Evolutionary conservation across 306 rosid genomes (phyloP).

Genomic region (Dalbergia cochinchinensis): DNA sequence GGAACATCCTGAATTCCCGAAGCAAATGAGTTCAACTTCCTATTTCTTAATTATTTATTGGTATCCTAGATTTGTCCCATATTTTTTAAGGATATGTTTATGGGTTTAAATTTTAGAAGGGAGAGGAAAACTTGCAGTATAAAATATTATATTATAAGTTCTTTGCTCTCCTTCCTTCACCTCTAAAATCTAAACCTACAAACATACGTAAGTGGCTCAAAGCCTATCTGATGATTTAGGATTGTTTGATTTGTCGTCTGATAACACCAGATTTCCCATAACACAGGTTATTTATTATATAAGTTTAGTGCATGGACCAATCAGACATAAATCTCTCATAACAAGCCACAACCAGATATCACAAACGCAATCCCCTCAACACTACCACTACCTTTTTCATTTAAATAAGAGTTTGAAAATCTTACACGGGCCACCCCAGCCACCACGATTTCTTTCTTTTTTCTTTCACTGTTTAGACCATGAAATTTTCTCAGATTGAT

Average conservation of each 20-base stretch:
- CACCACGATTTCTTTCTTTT: neutral
- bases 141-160: no score
- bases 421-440: no score
- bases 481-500: neutral
- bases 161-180: no score
- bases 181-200: no score
- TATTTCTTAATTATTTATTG: neutral
- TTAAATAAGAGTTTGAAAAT: neutral
- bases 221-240: neutral
- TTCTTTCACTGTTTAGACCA: neutral
- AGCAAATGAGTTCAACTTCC: neutral
- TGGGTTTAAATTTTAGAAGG: no score
- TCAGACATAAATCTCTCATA: neutral
- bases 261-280: neutral
- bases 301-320: neutral
- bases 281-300: neutral
- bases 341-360: neutral
- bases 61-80: neutral
- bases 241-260: neutral
- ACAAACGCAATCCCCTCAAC: neutral
- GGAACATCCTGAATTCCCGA: neutral
- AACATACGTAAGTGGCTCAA: no score
- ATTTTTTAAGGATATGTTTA: no score
- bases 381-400: no score
- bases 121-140: no score